These are phyloP conservation scores for Paramecium caudatum DNA, from an alignment of 73 alveolate genomes.

Conservation along the genomic window DNA sequence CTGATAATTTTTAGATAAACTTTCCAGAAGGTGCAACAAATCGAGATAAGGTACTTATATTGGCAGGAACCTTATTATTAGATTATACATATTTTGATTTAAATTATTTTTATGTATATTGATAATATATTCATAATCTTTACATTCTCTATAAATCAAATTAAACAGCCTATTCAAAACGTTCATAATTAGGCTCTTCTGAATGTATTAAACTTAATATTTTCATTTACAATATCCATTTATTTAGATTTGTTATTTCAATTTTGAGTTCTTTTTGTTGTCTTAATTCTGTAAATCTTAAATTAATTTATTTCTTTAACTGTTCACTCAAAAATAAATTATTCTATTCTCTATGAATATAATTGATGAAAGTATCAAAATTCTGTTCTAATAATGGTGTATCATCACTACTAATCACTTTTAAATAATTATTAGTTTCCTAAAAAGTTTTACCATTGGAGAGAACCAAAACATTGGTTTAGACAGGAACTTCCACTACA, in stretches of 20 bases:
- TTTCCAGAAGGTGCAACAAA: conserved; percentile 64
- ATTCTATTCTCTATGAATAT: neutral
- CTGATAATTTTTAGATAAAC: conserved; percentile 53
- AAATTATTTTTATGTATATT: too few species aligned
- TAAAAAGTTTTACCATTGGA: conserved; percentile 42
- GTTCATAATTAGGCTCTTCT: neutral
- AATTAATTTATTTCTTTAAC: conserved; percentile 1
- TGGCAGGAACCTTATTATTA: conserved; percentile 69
- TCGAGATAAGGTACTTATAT: conserved; percentile 64
- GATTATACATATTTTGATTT: conserved; percentile 76
- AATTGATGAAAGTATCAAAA: neutral
- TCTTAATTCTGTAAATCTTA: conserved; percentile 23
- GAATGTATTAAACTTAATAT: neutral
- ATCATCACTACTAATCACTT: neutral
- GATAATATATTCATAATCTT: too few species aligned
- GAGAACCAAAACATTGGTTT: conserved; percentile 3
- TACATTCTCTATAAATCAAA: conserved; percentile 11
- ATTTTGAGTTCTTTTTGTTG: neutral
- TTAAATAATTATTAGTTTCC: neutral
- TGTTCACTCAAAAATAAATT: neutral
- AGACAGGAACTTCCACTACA: conserved; percentile 35
- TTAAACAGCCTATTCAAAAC: conserved; percentile 43
- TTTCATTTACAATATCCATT: neutral
- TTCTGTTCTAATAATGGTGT: too few species aligned
- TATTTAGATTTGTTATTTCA: conserved; percentile 4